phyloP scores from a whole-genome alignment of 83 land plant genomes.

The Picea mariana region DNA sequence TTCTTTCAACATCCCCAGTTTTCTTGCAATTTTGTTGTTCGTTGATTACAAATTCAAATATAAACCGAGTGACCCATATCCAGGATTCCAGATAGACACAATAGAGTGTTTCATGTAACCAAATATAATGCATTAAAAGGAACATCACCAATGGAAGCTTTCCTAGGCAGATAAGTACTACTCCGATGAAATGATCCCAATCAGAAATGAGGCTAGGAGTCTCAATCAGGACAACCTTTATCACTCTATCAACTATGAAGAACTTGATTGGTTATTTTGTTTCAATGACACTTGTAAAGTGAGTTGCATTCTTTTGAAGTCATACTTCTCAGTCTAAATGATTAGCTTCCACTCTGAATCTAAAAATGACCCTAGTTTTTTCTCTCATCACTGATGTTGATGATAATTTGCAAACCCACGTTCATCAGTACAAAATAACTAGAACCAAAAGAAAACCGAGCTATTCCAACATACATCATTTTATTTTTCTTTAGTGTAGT shows the following conservation, averaged over 20 bases:
- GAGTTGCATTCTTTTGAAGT: not conserved
- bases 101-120: not conserved
- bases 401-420: not conserved
- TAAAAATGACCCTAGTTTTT: not conserved
- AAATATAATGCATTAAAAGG: not conserved
- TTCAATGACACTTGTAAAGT: not conserved
- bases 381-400: not conserved
- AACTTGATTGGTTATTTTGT: no score
- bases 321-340: not conserved
- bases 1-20: not conserved
- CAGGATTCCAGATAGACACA: not conserved
- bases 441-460: no score
- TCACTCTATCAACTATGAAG: not conserved
- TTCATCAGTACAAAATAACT: not conserved
- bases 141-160: not conserved
- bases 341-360: conserved; percentile 7
- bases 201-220: not conserved
- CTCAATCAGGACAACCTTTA: not conserved
- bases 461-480: no score
- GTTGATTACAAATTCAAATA: not conserved
- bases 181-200: not conserved
- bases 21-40: not conserved
- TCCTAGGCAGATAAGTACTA: not conserved
- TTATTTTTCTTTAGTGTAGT: no score
- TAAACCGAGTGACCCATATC: not conserved